phyloP scores from a whole-genome alignment of 2,329 filamentous ascomycete species.

The Xylariaceae sp. region DNA sequence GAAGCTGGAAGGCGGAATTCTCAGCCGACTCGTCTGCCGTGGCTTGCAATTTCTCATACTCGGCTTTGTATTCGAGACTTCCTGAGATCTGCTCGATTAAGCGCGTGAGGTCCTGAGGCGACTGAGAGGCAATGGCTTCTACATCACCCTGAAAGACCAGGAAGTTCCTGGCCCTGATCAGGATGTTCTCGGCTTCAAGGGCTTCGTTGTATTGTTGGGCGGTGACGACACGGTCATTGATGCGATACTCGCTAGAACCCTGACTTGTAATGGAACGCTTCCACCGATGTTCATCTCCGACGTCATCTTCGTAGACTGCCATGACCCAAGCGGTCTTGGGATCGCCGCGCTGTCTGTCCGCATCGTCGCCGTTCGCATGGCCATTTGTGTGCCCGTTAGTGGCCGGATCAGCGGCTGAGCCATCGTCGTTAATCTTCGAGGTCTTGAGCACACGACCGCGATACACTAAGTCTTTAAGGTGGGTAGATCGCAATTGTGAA shows the following conservation, averaged over 20 bases:
- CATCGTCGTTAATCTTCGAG: conserved; percentile 87
- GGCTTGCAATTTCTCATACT: conserved; percentile 86
- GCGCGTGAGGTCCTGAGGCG: conserved; percentile 85
- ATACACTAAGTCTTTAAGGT: conserved; percentile 92
- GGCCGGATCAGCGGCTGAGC: conserved; percentile 59
- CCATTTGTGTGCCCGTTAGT: conserved; percentile 60
- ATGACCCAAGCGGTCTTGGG: conserved; percentile 98
- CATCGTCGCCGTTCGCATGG: conserved; percentile 55
- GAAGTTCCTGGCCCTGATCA: conserved; percentile 97
- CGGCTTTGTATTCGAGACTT: conserved; percentile 87
- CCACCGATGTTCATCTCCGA: conserved; percentile 91
- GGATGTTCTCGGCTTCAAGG: conserved; percentile 87
- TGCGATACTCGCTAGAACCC: conserved; percentile 91
- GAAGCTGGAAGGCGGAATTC: conserved; percentile 82
- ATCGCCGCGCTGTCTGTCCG: conserved; percentile 68
- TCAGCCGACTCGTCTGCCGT: conserved; percentile 84
- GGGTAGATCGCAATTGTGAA: conserved; percentile 90
- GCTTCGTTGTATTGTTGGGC: conserved; percentile 92
- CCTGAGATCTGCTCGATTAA: conserved; percentile 97
- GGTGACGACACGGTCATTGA: conserved; percentile 86
- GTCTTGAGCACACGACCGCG: conserved; percentile 90
- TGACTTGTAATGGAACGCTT: conserved; percentile 87
- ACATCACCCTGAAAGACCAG: conserved; percentile 98
- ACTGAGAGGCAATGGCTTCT: conserved; percentile 92
- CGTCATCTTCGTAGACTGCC: conserved; percentile 98